Base-by-base conservation (phyloP, 2,329 filamentous ascomycete genomes). In the Sporothrix euskadiensis region DNA sequence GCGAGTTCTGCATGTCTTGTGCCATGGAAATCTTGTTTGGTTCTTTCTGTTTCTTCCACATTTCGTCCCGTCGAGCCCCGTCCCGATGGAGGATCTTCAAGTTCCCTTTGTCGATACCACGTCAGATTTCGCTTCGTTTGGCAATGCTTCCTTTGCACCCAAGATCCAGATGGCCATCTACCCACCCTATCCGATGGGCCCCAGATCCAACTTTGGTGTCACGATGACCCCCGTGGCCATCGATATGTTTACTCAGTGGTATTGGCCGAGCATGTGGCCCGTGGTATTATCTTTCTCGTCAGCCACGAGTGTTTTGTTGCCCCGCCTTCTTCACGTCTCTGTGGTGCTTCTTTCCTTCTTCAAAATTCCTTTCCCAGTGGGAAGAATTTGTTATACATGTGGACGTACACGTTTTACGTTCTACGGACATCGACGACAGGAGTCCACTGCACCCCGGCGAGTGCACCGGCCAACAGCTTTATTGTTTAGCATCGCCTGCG, bases 21-120 rank as follows among this genome's bases (percentile, higher is more conserved):
- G 32, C 49, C 32, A 69, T 56, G 66, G 32, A 7, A 3, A 52
- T 39, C 44, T 32, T 26, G 26, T 26, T 26, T 26, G 26, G 26
- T n/a, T 39, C 32, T 52, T 26, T 8, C 10, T 30, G 30, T 35
- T 30, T 14, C 44, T 39, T 39, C 47, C 44, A 52, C 61, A 14
- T 35, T 41, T 63, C 59, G 35, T 44, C 35, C 59, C 26, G 59
- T 8, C 30, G 35, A 61, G 12, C 12, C 35, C 65, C 26, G 14
- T 35, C 44, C 41, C 61, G 19, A 30, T 16, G 39, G 39, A 30
- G 22, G n/a, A 47, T 52, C 65, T 52, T 16, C 59, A 12, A 35
- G 47, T 12, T 69, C 14, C 52, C 52, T 44, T n/a, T 57, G n/a
- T 14, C 52, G 30, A 70, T 57, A 14, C 66, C 66, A 69, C 66